Evolutionary conservation across 2,329 filamentous ascomycete genomes (phyloP), one percentile per base, ranked within the genome.

Genomic region (Drechslerella dactyloides): DNA sequence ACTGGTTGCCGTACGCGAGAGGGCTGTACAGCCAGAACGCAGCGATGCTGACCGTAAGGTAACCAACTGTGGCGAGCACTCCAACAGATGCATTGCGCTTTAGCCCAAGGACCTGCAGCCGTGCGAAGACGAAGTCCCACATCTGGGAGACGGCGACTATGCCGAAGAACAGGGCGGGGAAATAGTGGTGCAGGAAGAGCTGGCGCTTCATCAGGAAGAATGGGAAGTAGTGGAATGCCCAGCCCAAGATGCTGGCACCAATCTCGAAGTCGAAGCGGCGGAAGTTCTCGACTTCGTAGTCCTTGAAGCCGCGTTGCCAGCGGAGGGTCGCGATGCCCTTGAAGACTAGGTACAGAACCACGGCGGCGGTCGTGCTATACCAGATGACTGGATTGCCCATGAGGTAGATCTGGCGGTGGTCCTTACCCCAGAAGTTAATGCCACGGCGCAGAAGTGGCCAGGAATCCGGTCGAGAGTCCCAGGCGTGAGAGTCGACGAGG

Each of bases 131-230:
- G 78, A 92, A 97, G 81, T 99, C 94, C 80, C 91, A 93, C 55
- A 90, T 85, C 80, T 97, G 93, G 80, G 89, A 94, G 64, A 97
- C 85, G 7, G 90, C 88, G 75, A 97, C 88, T 77, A 99, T 87
- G 74, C 90, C 92, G 79, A 99, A 99, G 82, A 96, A 96, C 13
- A 99, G 86, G 1, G 94, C 94, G 0, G 94, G 94, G 81, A 99
- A 94, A 81, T 99, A 99, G 82, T 99, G 94, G 81, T 99, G 94
- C 73, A 99, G 84, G 85, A 99, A 99, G 37, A 99, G 87, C 81
- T 99, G 94, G 76, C 94, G 92, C 79, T 94, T 88, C 94, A 99
- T 97, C 66, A 99, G 85, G 83, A 88, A 99, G 83, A 99, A 99
- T 10, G 94, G 94, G 84, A 99, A 97, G 83, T 97, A 99, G 81